A percentile compares a stretch with the other conserved stretches of the same genome.
These are phyloP conservation scores for Thielaviopsis euricoi DNA, from an alignment of 2,329 filamentous ascomycete genomes.

Conservation along the genomic window DNA sequence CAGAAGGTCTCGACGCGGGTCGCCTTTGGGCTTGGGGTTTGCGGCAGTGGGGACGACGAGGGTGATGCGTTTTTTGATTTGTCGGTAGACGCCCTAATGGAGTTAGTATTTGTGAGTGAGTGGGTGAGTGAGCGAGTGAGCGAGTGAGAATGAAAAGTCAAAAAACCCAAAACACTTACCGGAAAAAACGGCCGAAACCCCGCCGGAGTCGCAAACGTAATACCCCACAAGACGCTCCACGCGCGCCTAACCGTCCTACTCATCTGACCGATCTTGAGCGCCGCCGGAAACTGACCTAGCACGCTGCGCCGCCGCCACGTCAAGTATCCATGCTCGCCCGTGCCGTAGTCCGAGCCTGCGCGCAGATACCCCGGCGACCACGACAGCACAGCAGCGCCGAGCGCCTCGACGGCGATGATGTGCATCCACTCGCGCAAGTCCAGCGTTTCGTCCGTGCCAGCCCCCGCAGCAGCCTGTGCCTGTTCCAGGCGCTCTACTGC, in stretches of 20 bases:
- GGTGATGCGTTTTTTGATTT: slow-evolving; percentile 11
- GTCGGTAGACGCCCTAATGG: slow-evolving; percentile 11
- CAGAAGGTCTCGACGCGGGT: slow-evolving; percentile 24
- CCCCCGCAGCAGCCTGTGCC: slow-evolving; percentile 7
- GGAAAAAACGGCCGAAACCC: slow-evolving; percentile 32
- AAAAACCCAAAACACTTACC: slow-evolving; percentile 19
- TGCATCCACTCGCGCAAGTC: slow-evolving; percentile 41
- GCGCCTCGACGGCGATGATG: slow-evolving; percentile 34
- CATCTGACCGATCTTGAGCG: slow-evolving; percentile 20
- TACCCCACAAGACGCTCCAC: slow-evolving; percentile 27
- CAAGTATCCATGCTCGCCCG: slow-evolving; percentile 31
- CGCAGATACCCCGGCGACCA: slow-evolving; percentile 35
- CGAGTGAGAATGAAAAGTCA: not conserved
- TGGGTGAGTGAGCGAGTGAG: not conserved
- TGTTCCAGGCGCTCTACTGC: slow-evolving; percentile 15
- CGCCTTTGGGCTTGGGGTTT: slow-evolving; percentile 18
- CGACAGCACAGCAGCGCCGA: slow-evolving; percentile 31
- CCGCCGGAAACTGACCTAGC: slow-evolving; percentile 33
- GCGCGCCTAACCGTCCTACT: slow-evolving; percentile 21
- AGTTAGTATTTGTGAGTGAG: not conserved
- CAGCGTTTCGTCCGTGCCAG: slow-evolving; percentile 16
- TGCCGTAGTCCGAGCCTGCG: slow-evolving; percentile 27
- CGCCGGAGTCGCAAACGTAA: slow-evolving; percentile 27
- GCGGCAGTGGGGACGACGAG: slow-evolving; percentile 5
- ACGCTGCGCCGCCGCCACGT: slow-evolving; percentile 36